phyloP scores from a whole-genome alignment of 2,329 filamentous ascomycete genomes.

The Aspergillus pseudonomiae region DNA sequence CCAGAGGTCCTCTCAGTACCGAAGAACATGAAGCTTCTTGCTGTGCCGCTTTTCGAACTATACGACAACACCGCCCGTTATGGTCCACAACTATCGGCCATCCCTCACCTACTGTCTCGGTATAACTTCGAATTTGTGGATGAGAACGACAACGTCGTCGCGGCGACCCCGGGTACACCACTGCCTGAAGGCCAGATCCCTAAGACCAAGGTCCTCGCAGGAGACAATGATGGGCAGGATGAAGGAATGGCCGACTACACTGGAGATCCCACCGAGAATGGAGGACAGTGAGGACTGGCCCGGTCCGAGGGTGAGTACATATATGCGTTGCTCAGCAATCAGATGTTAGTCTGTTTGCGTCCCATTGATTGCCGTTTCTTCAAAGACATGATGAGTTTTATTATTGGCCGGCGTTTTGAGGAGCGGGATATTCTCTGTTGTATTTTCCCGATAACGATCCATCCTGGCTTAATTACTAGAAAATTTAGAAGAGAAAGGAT shows the following conservation, averaged over 20 bases:
- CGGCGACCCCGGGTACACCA: conserved; percentile 75
- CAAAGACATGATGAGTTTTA: conserved; percentile 10
- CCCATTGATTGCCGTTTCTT: not conserved
- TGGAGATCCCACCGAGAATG: conserved; percentile 27
- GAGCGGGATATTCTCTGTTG: conserved; percentile 14
- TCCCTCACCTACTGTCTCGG: conserved; percentile 88
- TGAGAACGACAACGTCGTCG: conserved; percentile 84
- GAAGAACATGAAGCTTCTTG: conserved; percentile 99
- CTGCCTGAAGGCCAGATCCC: conserved; percentile 62
- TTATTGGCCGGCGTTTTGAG: conserved; percentile 16
- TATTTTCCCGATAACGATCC: conserved; percentile 3
- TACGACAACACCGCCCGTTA: conserved; percentile 97
- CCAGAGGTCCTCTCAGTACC: conserved; percentile 91
- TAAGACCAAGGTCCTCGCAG: conserved; percentile 67
- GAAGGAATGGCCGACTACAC: conserved; percentile 40
- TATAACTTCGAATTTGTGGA: conserved; percentile 99
- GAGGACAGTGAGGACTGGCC: conserved; percentile 19
- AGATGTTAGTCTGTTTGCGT: not conserved
- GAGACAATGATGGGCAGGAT: conserved; percentile 39
- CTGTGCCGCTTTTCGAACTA: conserved; percentile 93
- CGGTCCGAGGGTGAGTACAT: not conserved
- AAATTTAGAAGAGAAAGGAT: too few relatives aligned
- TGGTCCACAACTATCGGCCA: conserved; percentile 92
- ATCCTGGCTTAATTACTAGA: not conserved
- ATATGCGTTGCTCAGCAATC: not conserved